phyloP scores from a whole-genome alignment of 768 basidiomycete genomes.

The Boletus pseudo-olivaceus region DNA sequence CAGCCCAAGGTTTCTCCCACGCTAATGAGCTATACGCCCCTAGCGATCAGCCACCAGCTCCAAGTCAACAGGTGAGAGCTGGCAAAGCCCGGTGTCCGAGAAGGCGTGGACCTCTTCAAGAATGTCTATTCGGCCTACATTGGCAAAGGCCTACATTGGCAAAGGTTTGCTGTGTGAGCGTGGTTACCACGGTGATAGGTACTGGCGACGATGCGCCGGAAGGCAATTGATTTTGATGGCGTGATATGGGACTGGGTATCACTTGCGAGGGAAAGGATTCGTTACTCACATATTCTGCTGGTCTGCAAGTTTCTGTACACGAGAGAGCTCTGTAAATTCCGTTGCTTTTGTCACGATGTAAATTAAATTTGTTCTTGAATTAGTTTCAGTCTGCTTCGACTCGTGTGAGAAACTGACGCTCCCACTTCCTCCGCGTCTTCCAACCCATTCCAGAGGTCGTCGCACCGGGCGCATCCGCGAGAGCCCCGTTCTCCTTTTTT shows the following conservation, averaged over 20 bases:
- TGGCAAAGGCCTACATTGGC: too few species aligned
- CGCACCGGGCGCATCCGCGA: slow-evolving; percentile 10
- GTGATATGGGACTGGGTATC: not conserved
- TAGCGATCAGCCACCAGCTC: not conserved
- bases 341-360: not conserved
- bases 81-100: not conserved
- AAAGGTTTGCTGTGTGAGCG: not conserved
- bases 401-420: slow-evolving; percentile 28
- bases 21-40: not conserved
- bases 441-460: slow-evolving; percentile 19
- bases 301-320: not conserved
- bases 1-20: not conserved
- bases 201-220: not conserved
- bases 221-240: not conserved
- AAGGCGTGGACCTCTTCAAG: not conserved
- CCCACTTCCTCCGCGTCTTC: not conserved
- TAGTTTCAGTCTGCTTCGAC: not conserved
- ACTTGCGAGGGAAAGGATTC: too few species aligned
- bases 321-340: not conserved
- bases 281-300: too few species aligned
- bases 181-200: not conserved
- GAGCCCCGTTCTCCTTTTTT: not conserved
- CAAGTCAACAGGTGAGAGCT: not conserved
- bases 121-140: not conserved
- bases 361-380: not conserved